Conservation (phyloP, 2,329 filamentous ascomycete species). For the Mollisia scopiformis region DNA sequence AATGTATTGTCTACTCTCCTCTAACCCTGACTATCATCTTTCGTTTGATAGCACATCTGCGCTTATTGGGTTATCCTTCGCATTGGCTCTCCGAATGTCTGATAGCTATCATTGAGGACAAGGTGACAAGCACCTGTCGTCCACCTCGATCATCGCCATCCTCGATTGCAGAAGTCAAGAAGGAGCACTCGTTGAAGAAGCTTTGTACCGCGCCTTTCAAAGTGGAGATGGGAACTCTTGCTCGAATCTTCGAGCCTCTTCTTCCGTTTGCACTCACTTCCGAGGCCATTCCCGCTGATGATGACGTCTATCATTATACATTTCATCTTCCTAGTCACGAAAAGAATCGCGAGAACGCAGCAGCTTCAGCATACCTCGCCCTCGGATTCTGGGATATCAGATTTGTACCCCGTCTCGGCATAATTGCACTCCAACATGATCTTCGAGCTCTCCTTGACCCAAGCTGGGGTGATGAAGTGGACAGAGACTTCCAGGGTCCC, state of each 20-base stretch:
- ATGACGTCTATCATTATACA: background rate
- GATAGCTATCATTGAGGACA: slow-evolving; percentile 16
- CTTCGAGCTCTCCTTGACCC: background rate
- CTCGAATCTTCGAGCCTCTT: slow-evolving; percentile 15
- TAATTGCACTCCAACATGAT: background rate
- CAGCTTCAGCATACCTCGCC: background rate
- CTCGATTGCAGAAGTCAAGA: background rate
- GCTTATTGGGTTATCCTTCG: slow-evolving; percentile 19
- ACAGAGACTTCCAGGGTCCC: background rate
- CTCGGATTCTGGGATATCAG: background rate
- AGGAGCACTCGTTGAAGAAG: background rate
- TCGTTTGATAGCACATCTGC: slow-evolving; percentile 14
- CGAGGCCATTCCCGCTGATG: background rate
- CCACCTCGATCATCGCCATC: slow-evolving; percentile 8
- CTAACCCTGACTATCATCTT: slow-evolving; percentile 15
- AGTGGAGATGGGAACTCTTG: slow-evolving; percentile 12
- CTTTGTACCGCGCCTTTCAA: slow-evolving; percentile 17
- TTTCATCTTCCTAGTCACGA: background rate
- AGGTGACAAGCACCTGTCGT: slow-evolving; percentile 11
- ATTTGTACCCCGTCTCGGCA: background rate
- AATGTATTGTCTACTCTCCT: slow-evolving; percentile 4
- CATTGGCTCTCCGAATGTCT: slow-evolving; percentile 24
- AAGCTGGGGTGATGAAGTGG: background rate
- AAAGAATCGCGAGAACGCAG: background rate
- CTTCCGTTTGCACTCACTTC: slow-evolving; percentile 12